phyloP scores from a whole-genome alignment of 331 rosid genomes.

The Malus hybrid region DNA sequence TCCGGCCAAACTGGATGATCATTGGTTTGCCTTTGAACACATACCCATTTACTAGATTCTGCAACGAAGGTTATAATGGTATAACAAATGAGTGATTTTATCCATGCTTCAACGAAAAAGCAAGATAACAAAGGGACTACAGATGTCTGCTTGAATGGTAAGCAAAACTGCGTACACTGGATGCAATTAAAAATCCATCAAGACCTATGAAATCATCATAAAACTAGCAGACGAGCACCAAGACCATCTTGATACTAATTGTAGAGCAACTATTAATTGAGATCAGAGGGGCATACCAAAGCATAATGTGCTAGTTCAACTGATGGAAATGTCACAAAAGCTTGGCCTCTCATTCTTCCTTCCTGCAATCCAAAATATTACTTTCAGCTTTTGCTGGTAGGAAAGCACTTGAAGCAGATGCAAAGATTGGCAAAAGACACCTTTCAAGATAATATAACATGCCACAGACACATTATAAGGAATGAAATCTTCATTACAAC shows the following conservation, averaged over 20 bases:
- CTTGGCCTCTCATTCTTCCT: slow-evolving; percentile 99
- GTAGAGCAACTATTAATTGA: too few species aligned
- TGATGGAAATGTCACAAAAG: slow-evolving; percentile 87
- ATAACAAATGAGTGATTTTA: not conserved
- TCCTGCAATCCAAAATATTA: slow-evolving; percentile 49
- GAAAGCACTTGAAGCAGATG: not conserved
- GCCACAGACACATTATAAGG: not conserved
- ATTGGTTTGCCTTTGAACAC: slow-evolving; percentile 87
- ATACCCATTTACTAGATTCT: slow-evolving; percentile 77
- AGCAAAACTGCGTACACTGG: not conserved
- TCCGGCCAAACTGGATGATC: slow-evolving; percentile 89
- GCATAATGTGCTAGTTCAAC: slow-evolving; percentile 76
- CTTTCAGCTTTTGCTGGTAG: not conserved
- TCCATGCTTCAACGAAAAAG: too few species aligned
- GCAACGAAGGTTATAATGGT: slow-evolving; percentile 19
- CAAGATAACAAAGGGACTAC: not conserved
- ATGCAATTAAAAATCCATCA: not conserved
- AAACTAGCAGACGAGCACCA: not conserved
- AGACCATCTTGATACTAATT: not conserved
- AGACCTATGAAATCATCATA: not conserved
- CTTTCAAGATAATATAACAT: not conserved
- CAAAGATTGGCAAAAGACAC: not conserved
- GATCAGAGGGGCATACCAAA: not conserved
- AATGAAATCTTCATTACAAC: not conserved
- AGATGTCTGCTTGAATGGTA: not conserved